These are phyloP conservation scores for Trichoderma sp. DNA, from an alignment of 2,329 filamentous ascomycete species.

Conservation along the genomic window DNA sequence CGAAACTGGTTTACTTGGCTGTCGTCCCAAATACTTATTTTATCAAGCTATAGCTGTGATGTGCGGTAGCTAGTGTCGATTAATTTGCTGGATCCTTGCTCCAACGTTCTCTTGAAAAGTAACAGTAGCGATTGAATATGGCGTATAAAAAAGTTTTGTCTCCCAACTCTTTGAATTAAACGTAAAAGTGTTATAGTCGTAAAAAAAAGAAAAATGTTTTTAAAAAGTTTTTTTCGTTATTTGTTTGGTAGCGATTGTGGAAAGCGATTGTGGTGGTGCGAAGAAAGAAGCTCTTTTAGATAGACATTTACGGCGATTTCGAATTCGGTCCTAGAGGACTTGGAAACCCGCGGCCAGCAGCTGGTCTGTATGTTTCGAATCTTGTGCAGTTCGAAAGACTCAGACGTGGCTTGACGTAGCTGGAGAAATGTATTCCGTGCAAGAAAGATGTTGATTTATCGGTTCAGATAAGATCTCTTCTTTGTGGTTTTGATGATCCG, in stretches of 20 bases:
- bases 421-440: constrained; percentile 1
- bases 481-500: neutral
- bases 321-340: neutral
- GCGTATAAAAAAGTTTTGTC: constrained; percentile 22
- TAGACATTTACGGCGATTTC: constrained; percentile 28
- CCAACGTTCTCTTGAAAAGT: constrained; percentile 31
- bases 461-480: constrained; percentile 2
- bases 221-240: constrained; percentile 11
- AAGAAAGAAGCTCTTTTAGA: constrained; percentile 32
- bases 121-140: constrained; percentile 46
- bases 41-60: neutral
- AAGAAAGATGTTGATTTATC: constrained; percentile 2
- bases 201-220: constrained; percentile 28
- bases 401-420: neutral
- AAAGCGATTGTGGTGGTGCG: constrained; percentile 38
- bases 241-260: constrained; percentile 42
- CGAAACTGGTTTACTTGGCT: neutral
- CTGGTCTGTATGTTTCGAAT: constrained; percentile 4
- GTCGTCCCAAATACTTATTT: neutral
- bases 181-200: constrained; percentile 28
- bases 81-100: neutral
- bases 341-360: constrained; percentile 5
- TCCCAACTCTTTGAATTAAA: constrained; percentile 13
- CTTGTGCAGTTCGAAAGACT: constrained; percentile 17
- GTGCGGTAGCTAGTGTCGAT: neutral